A percentile compares a stretch with the other conserved stretches of the same genome.
Evolutionary conservation across 2,329 filamentous ascomycete species (phyloP).

Genomic region (Pseudogymnoascus sp.): DNA sequence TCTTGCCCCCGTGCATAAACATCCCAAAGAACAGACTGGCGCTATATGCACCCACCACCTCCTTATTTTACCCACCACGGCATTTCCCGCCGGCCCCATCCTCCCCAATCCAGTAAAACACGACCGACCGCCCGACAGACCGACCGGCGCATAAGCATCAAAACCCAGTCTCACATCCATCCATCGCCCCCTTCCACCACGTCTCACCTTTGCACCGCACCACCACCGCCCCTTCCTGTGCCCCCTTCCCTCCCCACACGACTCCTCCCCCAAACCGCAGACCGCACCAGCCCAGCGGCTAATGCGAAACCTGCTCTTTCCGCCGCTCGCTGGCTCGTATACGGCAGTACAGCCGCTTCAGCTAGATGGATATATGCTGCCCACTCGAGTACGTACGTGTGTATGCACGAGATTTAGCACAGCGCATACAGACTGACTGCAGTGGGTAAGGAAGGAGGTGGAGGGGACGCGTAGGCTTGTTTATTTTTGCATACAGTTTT

Average conservation of each 20-base stretch:
- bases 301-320: background rate
- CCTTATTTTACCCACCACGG: too few relatives aligned
- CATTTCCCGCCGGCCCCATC: background rate
- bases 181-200: background rate
- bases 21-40: too few relatives aligned
- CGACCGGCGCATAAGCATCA: background rate
- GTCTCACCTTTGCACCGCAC: background rate
- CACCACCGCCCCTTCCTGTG: background rate
- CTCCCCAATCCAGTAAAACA: background rate
- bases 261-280: background rate
- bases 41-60: too few relatives aligned
- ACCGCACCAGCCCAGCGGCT: background rate
- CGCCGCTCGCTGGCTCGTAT: background rate
- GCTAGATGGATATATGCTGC: background rate
- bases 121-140: background rate
- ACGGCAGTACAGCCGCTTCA: too few relatives aligned
- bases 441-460: too few relatives aligned
- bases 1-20: background rate
- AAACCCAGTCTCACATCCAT: background rate
- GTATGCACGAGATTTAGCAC: background rate
- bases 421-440: background rate
- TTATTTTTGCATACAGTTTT: background rate
- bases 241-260: background rate
- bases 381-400: background rate
- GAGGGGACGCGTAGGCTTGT: background rate